Evolutionary conservation across 305 asterid genomes (phyloP).

Genomic region (Withania somnifera): DNA sequence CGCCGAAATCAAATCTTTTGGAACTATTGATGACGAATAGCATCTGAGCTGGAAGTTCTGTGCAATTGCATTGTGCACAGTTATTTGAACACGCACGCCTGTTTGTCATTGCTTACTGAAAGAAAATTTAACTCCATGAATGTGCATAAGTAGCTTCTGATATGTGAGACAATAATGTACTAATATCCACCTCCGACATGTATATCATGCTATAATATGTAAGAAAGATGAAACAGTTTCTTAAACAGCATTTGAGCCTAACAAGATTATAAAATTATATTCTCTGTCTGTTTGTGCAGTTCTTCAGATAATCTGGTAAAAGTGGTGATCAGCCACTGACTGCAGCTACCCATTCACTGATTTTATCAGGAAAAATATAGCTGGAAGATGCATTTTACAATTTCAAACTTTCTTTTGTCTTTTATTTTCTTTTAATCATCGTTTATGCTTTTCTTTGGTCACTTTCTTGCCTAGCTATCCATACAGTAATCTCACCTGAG

Average conservation of each 20-base stretch:
- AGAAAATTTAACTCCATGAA: neutral
- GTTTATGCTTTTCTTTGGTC: neutral
- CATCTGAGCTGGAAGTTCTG: neutral
- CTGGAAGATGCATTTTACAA: neutral
- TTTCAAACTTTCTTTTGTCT: neutral
- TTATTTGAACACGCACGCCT: neutral
- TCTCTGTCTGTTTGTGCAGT: neutral
- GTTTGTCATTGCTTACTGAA: neutral
- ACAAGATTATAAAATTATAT: neutral
- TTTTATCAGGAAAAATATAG: neutral
- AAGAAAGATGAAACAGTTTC: neutral
- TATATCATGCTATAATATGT: neutral
- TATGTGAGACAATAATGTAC: neutral
- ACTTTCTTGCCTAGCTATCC: neutral
- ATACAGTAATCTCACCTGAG: neutral
- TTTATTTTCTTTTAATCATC: neutral
- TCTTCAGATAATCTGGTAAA: neutral
- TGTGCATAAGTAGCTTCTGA: neutral
- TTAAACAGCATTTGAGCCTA: neutral
- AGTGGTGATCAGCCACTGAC: neutral
- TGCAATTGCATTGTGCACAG: neutral
- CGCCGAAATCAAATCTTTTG: conserved; percentile 74
- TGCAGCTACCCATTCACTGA: neutral
- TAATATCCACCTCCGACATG: neutral
- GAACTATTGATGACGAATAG: conserved; percentile 52